Percentiles rank a stretch among this genome's conserved stretches.
These are phyloP conservation scores for Alternaria arbusti DNA, from an alignment of 2,329 filamentous ascomycete genomes.

Conservation along the genomic window DNA sequence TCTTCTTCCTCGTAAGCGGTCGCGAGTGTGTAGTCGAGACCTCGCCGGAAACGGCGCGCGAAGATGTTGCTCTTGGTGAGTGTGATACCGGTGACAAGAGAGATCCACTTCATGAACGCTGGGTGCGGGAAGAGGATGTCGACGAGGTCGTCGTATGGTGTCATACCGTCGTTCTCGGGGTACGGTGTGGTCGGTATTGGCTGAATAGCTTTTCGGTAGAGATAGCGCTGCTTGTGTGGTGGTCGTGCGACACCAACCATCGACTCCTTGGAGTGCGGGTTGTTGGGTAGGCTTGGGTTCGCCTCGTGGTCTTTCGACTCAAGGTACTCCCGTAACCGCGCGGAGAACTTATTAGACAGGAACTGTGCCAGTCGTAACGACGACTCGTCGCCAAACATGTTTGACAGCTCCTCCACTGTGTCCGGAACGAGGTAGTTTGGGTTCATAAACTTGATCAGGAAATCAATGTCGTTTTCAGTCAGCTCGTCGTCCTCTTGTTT, in stretches of 20 bases:
- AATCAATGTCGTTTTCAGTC: slow-evolving; percentile 82
- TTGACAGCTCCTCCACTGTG: slow-evolving; percentile 80
- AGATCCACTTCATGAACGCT: slow-evolving; percentile 89
- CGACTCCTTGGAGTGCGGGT: slow-evolving; percentile 37
- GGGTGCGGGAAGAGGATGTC: slow-evolving; percentile 82
- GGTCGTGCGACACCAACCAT: slow-evolving; percentile 74
- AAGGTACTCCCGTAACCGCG: slow-evolving; percentile 73
- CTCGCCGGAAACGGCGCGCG: slow-evolving; percentile 85
- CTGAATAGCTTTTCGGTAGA: slow-evolving; percentile 72
- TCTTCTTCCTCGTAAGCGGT: slow-evolving; percentile 77
- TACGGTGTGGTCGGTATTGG: slow-evolving; percentile 43
- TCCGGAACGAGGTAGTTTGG: slow-evolving; percentile 92
- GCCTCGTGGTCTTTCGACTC: slow-evolving; percentile 57
- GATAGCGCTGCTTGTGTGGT: slow-evolving; percentile 92
- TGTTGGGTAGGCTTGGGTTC: slow-evolving; percentile 52
- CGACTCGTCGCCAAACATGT: slow-evolving; percentile 81
- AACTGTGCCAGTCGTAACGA: slow-evolving; percentile 83
- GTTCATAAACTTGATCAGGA: slow-evolving; percentile 86
- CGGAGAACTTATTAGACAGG: slow-evolving; percentile 77
- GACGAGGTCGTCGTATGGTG: slow-evolving; percentile 74
- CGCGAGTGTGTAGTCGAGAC: slow-evolving; percentile 90
- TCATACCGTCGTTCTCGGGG: slow-evolving; percentile 40
- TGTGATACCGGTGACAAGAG: slow-evolving; percentile 77
- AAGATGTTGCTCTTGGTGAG: slow-evolving; percentile 77
- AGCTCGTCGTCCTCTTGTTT: slow-evolving; percentile 63